Percentiles rank a stretch among this genome's conserved stretches.
These are phyloP conservation scores for Lactarius hatsudake DNA, from an alignment of 768 basidiomycete species.

Conservation along the genomic window DNA sequence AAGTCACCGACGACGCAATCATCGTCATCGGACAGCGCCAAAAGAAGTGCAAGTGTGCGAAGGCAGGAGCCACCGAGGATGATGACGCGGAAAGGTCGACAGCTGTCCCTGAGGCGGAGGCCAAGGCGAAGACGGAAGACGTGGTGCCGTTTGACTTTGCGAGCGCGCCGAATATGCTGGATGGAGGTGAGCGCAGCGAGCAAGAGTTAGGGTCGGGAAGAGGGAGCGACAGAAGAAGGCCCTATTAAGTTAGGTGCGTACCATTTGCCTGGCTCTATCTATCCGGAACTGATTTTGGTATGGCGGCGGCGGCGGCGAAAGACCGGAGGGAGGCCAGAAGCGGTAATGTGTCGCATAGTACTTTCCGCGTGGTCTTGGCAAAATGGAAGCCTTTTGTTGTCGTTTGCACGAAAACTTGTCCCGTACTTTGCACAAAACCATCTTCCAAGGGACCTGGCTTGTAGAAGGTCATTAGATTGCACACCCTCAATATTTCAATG, in stretches of 20 bases:
- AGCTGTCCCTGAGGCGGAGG: conserved; percentile 21
- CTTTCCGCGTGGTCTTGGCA: conserved; percentile 28
- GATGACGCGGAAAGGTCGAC: conserved; percentile 20
- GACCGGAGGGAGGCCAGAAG: conserved; percentile 36
- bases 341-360: conserved; percentile 35
- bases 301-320: conserved; percentile 32
- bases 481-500: too few species aligned
- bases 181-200: conserved; percentile 42
- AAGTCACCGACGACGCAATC: conserved; percentile 56
- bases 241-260: conserved; percentile 13
- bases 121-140: conserved; percentile 32
- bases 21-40: conserved; percentile 68
- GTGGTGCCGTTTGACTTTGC: conserved; percentile 63
- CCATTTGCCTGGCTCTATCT: conserved; percentile 9
- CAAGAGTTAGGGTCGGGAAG: conserved; percentile 36
- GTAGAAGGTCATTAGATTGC: not conserved
- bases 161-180: conserved; percentile 67
- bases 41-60: conserved; percentile 63
- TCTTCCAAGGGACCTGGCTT: not conserved
- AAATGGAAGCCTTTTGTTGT: not conserved
- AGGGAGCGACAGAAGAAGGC: conserved; percentile 40
- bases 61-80: conserved; percentile 30
- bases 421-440: not conserved
- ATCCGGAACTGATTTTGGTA: not conserved
- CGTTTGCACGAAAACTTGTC: not conserved